A percentile compares a stretch with the other conserved stretches of the same genome.
Evolutionary conservation across 2,329 filamentous ascomycete species (phyloP).

Genomic region (Ophiosphaerella herpotricha): DNA sequence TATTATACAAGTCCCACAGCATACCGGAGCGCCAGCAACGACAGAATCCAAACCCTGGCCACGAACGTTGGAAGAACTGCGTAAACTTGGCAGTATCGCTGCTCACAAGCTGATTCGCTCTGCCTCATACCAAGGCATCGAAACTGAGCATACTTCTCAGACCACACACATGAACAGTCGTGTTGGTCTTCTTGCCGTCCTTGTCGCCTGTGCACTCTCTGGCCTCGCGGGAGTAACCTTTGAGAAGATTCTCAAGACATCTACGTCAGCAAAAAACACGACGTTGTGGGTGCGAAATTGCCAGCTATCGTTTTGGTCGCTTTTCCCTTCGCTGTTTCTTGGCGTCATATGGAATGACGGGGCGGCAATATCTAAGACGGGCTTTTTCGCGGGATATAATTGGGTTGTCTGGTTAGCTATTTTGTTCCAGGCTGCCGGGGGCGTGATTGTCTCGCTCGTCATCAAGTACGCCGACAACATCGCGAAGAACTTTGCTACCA

Average conservation of each 20-base stretch:
- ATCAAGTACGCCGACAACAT: slow-evolving; percentile 88
- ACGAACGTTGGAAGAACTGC: slow-evolving; percentile 76
- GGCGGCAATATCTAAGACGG: slow-evolving; percentile 76
- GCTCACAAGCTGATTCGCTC: slow-evolving; percentile 61
- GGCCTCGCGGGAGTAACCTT: slow-evolving; percentile 86
- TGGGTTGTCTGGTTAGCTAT: slow-evolving; percentile 88
- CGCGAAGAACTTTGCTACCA: slow-evolving; percentile 90
- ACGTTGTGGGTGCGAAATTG: slow-evolving; percentile 95
- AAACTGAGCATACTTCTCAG: slow-evolving; percentile 61
- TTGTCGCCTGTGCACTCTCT: slow-evolving; percentile 78
- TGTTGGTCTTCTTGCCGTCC: slow-evolving; percentile 76
- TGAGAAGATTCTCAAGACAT: slow-evolving; percentile 89
- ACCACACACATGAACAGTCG: slow-evolving; percentile 72
- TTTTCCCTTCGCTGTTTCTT: slow-evolving; percentile 85
- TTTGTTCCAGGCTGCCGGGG: slow-evolving; percentile 78
- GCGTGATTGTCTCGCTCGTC: slow-evolving; percentile 79
- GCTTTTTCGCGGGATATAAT: slow-evolving; percentile 96
- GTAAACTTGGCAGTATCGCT: slow-evolving; percentile 63
- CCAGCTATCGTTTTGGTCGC: slow-evolving; percentile 90
- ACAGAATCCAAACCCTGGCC: slow-evolving; percentile 72
- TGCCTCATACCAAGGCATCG: slow-evolving; percentile 88
- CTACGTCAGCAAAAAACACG: slow-evolving; percentile 66
- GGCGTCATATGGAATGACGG: slow-evolving; percentile 89
- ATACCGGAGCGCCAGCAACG: slow-evolving; percentile 59
- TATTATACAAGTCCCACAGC: slow-evolving; percentile 78